Base-by-base conservation (phyloP, 202 grass and related monocot genomes). In the Sporobolus alterniflorus region DNA sequence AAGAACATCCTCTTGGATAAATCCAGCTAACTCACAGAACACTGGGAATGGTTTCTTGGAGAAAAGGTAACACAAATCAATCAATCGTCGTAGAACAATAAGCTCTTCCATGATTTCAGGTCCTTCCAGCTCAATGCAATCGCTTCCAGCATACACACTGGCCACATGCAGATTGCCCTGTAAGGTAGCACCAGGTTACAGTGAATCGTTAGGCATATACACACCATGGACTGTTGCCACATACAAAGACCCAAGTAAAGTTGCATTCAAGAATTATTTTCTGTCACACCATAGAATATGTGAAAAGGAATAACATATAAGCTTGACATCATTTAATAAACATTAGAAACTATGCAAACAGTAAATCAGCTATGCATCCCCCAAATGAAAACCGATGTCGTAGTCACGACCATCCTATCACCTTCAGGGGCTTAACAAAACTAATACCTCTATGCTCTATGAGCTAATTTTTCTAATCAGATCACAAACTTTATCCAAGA, bases 1-100 rank as follows among this genome's bases (percentile, higher is more conserved):
- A 72, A 98, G 83, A 80, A 95, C 93, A 89, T 96, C 87, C 68
- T 96, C 82, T 80, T 80, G 89, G 16, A 84, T 75, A 89, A 90
- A 98, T 24, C 93, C 89, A 67, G 89, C 92, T 67, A 92, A 87
- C 75, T 98, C 89, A 50, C 89, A 81, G 76, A 98, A 98, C 32
- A 96, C 32, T 7, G 91, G 91, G 49, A 98, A 98, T 40, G 93
- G 83, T 74, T 92, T 95, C 85, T 98, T 98, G 29, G 96, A 96
- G 85, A 98, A 98, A 82, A 98, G 85, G 75, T 90, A 94, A 67
- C 96, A 96, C 2, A 96, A 41, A 31, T 98, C 92, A 31, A 98
- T 91, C 65, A 98, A 81, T 33, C 89, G 94, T 73, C 89, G 65
- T 65, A 93, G 68, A 81, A 89, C 72, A 82, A 98, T 95, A 62